Percentiles rank a stretch among this genome's conserved stretches.
phyloP scores from a whole-genome alignment of 352 stramenopile genomes.

The Phytophthora uliginosa region DNA sequence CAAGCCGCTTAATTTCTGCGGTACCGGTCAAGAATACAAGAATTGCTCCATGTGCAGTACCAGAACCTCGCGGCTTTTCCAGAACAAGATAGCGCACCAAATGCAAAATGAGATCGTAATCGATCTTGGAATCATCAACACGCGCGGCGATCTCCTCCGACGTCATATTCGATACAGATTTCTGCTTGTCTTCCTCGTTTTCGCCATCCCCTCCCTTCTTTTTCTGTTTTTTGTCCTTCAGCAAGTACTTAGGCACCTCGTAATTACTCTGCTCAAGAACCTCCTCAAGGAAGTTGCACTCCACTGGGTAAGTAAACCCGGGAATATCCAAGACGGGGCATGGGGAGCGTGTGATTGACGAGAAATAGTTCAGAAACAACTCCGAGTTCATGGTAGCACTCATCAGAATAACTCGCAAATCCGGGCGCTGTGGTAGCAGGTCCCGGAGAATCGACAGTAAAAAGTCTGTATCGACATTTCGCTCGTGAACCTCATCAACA shows the following conservation, averaged over 20 bases:
- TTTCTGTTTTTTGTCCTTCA: constrained; percentile 69
- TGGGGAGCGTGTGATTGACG: constrained; percentile 46
- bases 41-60: constrained; percentile 62
- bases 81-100: constrained; percentile 83
- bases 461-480: constrained; percentile 98
- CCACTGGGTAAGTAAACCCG: constrained; percentile 87
- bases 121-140: constrained; percentile 93
- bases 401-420: constrained; percentile 97
- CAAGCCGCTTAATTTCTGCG: constrained; percentile 84
- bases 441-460: constrained; percentile 94
- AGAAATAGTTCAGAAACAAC: constrained; percentile 92
- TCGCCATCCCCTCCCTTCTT: constrained; percentile 40
- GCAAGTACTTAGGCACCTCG: constrained; percentile 66
- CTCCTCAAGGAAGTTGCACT: constrained; percentile 84
- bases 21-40: constrained; percentile 88
- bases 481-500: constrained; percentile 99
- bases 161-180: constrained; percentile 44
- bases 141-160: constrained; percentile 66
- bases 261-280: constrained; percentile 72
- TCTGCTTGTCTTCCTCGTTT: constrained; percentile 30
- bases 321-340: constrained; percentile 88
- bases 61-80: constrained; percentile 23
- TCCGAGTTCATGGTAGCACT: constrained; percentile 96
- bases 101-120: constrained; percentile 94
- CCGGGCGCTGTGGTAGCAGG: constrained; percentile 71